A percentile compares a stretch with the other conserved stretches of the same genome.
phyloP scores from a whole-genome alignment of 1,139 yeast species.

The Suhomyces guaymorum region DNA sequence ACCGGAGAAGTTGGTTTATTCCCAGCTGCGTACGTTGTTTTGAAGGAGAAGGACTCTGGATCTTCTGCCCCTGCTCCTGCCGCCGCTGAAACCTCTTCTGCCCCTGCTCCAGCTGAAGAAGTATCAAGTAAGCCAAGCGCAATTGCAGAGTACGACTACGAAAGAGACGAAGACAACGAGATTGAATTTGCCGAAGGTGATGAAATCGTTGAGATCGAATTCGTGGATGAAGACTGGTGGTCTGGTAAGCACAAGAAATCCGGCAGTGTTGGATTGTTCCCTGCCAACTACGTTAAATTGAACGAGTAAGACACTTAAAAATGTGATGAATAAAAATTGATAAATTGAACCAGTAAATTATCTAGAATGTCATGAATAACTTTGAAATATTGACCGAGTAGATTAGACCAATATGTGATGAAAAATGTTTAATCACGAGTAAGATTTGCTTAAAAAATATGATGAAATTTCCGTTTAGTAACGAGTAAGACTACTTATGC shows the following conservation, averaged over 20 bases:
- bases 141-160: constrained; percentile 81
- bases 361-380: background rate
- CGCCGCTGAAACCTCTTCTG: constrained; percentile 17
- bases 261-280: constrained; percentile 85
- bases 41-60: constrained; percentile 29
- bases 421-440: background rate
- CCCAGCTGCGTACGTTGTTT: constrained; percentile 69
- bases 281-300: constrained; percentile 76
- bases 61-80: constrained; percentile 24
- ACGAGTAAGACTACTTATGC: too few relatives aligned
- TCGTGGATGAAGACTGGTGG: constrained; percentile 98
- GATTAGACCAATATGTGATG: background rate
- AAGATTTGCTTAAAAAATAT: too few relatives aligned
- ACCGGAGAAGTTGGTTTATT: constrained; percentile 68
- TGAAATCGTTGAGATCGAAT: constrained; percentile 74
- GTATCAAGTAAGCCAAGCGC: constrained; percentile 53
- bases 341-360: background rate
- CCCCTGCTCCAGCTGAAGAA: constrained; percentile 26
- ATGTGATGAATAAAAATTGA: background rate
- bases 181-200: constrained; percentile 77
- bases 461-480: too few relatives aligned
- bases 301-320: constrained; percentile 20
- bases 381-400: too few relatives aligned
- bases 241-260: constrained; percentile 64
- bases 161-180: constrained; percentile 89